Evolutionary conservation across 805 yeast genomes (phyloP).

Genomic region (Grigorovia humatica): DNA sequence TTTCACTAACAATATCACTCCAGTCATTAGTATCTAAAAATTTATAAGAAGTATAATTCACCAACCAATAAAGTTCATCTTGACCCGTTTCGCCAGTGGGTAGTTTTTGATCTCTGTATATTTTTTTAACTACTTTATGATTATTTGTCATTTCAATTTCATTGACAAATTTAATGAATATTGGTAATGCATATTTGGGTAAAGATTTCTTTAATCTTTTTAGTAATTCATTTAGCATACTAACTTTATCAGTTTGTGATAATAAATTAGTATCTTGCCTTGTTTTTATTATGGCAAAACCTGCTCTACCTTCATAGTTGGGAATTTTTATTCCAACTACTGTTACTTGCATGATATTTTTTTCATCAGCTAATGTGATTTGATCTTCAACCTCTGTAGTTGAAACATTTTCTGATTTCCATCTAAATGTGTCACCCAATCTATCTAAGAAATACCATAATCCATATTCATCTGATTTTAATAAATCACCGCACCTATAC

Average conservation of each 20-base stretch:
- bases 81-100: slow-evolving; percentile 55
- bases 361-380: slow-evolving; percentile 31
- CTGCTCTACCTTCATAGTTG: slow-evolving; percentile 89
- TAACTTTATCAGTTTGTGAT: slow-evolving; percentile 15
- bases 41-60: slow-evolving; percentile 40
- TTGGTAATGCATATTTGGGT: slow-evolving; percentile 81
- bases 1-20: slow-evolving; percentile 29
- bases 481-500: slow-evolving; percentile 80
- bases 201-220: slow-evolving; percentile 33
- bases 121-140: slow-evolving; percentile 68
- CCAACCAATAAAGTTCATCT: slow-evolving; percentile 65
- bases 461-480: slow-evolving; percentile 57
- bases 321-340: slow-evolving; percentile 85
- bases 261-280: slow-evolving; percentile 18
- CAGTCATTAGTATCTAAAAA: slow-evolving; percentile 49
- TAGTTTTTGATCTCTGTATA: slow-evolving; percentile 53
- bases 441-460: slow-evolving; percentile 80
- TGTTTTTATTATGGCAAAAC: slow-evolving; percentile 69
- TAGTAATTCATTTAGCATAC: slow-evolving; percentile 33
- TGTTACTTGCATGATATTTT: slow-evolving; percentile 49
- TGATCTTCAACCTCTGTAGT: slow-evolving; percentile 88
- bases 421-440: slow-evolving; percentile 88
- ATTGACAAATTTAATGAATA: slow-evolving; percentile 60
- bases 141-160: slow-evolving; percentile 62
- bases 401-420: slow-evolving; percentile 94